Percentiles rank a stretch among this genome's conserved stretches.
Evolutionary conservation across 1,284 basidiomycete genomes (phyloP).

Genomic region (Tylopilus microsporus): DNA sequence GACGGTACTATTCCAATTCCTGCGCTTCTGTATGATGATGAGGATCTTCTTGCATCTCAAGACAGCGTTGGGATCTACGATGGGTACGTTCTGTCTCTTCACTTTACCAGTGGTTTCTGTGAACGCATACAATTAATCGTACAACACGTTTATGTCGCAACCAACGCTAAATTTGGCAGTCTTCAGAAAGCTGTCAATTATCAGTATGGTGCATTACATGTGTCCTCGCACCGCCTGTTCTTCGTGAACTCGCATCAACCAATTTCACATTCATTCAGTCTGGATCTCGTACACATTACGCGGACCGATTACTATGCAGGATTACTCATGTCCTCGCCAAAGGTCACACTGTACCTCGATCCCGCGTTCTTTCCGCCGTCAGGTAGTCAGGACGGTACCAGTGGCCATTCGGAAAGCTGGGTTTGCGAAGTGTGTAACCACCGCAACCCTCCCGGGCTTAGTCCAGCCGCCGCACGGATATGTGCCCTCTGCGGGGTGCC

Average conservation of each 20-base stretch:
- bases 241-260: conserved; percentile 64
- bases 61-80: conserved; percentile 85
- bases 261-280: conserved; percentile 49
- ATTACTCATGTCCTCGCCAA: conserved; percentile 85
- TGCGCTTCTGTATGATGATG: conserved; percentile 74
- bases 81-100: conserved; percentile 53
- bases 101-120: conserved; percentile 14
- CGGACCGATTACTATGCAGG: conserved; percentile 91
- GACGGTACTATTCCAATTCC: conserved; percentile 72
- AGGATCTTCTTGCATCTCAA: conserved; percentile 68
- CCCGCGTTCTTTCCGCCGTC: conserved; percentile 25
- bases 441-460: conserved; percentile 68
- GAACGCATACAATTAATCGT: conserved; percentile 16
- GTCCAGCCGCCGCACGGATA: conserved; percentile 54
- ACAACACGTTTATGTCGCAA: conserved; percentile 22
- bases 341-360: conserved; percentile 75
- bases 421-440: conserved; percentile 83
- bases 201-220: conserved; percentile 66
- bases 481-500: conserved; percentile 77
- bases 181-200: conserved; percentile 75
- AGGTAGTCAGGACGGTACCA: conserved; percentile 21
- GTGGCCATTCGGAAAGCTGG: conserved; percentile 57
- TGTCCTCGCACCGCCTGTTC: conserved; percentile 83
- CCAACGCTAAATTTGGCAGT: conserved; percentile 44
- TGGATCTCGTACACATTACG: conserved; percentile 63